Evolutionary conservation across 106 monocot species (phyloP).

Genomic region (Dioscorea alata): DNA sequence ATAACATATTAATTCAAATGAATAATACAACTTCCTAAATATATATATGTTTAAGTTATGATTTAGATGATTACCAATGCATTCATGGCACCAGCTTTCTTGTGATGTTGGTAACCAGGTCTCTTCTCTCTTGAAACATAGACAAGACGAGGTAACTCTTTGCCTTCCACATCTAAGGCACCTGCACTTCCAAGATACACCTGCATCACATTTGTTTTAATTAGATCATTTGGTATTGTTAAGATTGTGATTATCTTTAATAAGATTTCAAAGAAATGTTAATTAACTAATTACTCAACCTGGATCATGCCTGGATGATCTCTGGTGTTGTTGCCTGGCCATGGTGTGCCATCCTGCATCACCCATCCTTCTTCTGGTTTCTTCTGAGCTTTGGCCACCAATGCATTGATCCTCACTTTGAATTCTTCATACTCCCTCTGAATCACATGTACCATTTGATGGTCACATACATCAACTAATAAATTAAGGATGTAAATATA

Average conservation of each 20-base stretch:
- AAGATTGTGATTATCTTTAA: too few species aligned
- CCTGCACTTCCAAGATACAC: slow-evolving; percentile 85
- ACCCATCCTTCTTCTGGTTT: slow-evolving; percentile 95
- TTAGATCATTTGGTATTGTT: too few species aligned
- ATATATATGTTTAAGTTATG: background rate
- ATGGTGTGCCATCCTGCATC: slow-evolving; percentile 91
- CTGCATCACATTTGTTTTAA: slow-evolving; percentile 14
- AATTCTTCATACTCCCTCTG: slow-evolving; percentile 98
- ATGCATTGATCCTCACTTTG: slow-evolving; percentile 85
- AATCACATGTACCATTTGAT: background rate
- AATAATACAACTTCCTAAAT: background rate
- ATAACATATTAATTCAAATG: too few species aligned
- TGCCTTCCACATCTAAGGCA: slow-evolving; percentile 78
- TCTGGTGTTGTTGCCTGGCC: slow-evolving; percentile 95
- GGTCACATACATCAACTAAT: background rate
- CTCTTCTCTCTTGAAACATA: slow-evolving; percentile 94
- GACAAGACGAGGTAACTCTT: slow-evolving; percentile 70
- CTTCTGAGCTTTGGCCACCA: slow-evolving; percentile 95
- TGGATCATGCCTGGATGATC: slow-evolving; percentile 98
- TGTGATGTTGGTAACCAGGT: slow-evolving; percentile 89
- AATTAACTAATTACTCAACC: slow-evolving; percentile 24
- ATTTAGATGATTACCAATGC: slow-evolving; percentile 38
- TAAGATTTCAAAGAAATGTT: too few species aligned
- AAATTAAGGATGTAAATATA: background rate
- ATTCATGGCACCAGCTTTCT: slow-evolving; percentile 96